Conservation (phyloP, 2,329 filamentous ascomycete species). For the Fusarium cyanostomum region DNA sequence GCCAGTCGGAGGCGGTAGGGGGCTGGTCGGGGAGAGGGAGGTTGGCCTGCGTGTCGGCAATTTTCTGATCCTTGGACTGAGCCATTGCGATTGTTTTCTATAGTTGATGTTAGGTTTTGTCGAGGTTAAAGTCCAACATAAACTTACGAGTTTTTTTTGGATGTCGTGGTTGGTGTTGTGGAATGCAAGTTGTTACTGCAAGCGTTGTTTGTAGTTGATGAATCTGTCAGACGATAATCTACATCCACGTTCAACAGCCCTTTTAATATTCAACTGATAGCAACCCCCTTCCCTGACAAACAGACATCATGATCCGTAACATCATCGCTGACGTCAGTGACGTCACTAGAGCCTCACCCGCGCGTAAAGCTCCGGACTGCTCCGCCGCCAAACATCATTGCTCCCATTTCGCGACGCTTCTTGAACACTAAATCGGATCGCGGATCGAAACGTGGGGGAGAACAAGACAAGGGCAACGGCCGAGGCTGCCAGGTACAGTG, state of each 20-base stretch:
- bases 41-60: conserved; percentile 74
- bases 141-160: too few species aligned
- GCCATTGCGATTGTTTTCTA: conserved; percentile 47
- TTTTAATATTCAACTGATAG: conserved; percentile 17
- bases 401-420: conserved; percentile 8
- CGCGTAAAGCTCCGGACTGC: conserved; percentile 31
- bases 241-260: conserved; percentile 4
- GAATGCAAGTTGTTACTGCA: too few species aligned
- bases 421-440: conserved; percentile 14
- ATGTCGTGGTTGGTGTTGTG: too few species aligned
- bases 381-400: conserved; percentile 27
- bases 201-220: too few species aligned
- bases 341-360: conserved; percentile 31
- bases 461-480: conserved; percentile 11
- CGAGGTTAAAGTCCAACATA: too few species aligned
- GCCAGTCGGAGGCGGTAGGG: conserved; percentile 79
- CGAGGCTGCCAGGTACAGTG: conserved; percentile 18
- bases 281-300: conserved; percentile 1
- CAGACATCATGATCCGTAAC: conserved; percentile 21
- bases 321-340: conserved; percentile 41
- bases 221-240: not conserved
- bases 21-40: conserved; percentile 83
- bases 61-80: conserved; percentile 69
- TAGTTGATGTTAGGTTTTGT: not conserved
- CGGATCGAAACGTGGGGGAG: conserved; percentile 9